Evolutionary conservation across 441 rosid genomes (phyloP).

Genomic region (Pelargonium cotyledonis): DNA sequence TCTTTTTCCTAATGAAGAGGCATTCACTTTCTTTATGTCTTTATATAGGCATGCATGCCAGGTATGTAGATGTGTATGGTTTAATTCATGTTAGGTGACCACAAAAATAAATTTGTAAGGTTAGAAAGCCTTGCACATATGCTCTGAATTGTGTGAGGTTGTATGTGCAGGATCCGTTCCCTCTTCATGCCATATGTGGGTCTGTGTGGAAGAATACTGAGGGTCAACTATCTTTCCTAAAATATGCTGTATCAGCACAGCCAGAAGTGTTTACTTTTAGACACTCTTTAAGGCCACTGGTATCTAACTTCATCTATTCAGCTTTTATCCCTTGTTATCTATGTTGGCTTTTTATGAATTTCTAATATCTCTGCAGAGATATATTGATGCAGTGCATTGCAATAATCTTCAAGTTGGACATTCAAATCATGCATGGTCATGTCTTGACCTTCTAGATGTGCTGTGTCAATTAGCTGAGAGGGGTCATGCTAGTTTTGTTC

Average conservation of each 20-base stretch:
- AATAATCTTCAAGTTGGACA: conserved; percentile 67
- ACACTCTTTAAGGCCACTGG: conserved; percentile 81
- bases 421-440: conserved; percentile 81
- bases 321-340: conserved; percentile 12
- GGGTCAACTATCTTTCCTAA: conserved; percentile 86
- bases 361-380: conserved; percentile 42
- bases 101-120: neutral
- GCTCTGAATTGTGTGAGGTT: conserved; percentile 16
- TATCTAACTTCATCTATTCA: conserved; percentile 31
- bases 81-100: neutral
- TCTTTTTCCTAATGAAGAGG: conserved; percentile 74
- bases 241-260: conserved; percentile 66
- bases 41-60: conserved; percentile 69
- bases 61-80: conserved; percentile 33
- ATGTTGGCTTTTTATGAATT: conserved; percentile 20
- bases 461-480: conserved; percentile 87
- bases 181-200: conserved; percentile 74
- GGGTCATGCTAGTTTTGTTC: conserved; percentile 65
- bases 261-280: conserved; percentile 88
- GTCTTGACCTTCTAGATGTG: conserved; percentile 82
- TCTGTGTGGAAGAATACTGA: conserved; percentile 80
- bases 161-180: conserved; percentile 76
- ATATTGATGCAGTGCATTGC: conserved; percentile 57
- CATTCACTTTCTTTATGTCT: conserved; percentile 81
- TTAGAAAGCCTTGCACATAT: neutral